Evolutionary conservation across 2,329 filamentous ascomycete genomes (phyloP), one percentile per base, ranked within the genome.

Genomic region (Alternaria alternata): DNA sequence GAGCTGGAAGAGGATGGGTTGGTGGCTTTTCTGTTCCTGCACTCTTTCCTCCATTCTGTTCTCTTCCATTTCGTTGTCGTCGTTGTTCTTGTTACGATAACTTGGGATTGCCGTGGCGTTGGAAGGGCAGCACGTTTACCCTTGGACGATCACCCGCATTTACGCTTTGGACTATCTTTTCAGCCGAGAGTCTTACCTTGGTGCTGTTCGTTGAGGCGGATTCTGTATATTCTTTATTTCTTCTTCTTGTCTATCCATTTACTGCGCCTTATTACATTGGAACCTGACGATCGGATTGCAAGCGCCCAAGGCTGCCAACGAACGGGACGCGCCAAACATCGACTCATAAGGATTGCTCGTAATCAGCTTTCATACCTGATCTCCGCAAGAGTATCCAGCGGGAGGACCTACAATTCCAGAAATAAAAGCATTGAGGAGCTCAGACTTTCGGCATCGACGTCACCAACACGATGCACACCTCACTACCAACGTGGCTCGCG

Each of bases 391-490:
- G 14, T 5, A 49, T 3, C 11, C 39, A 42, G 39, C 7, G 9
- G 9, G 20, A 42, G 16, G 39, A 16, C 39, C 2, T 20, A 8
- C 2, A 8, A 8, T 4, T 24, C 7, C 20, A 7, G 20, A 8
- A 24, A 20, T 4, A 24, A 24, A 24, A 42, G 20, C 7, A 41
- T 12, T 24, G 8, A 18, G n/a, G 32, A 49, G 46, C 46, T 26
- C 46, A 49, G 30, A 49, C 46, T 38, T 36, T 36, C 8, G 20
- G 16, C 14, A 49, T 16, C 20, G 20, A 36, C 30, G 46, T 49
- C 46, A 49, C 46, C 41, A 22, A 51, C 51, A 46, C 43, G 20
- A 76, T 77, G 75, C 65, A 66, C 59, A 70, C 67, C 24, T 48
- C 58, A 26, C 61, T 64, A 41, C 62, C 66, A 3, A 59, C 62